Conservation (phyloP, 768 basidiomycete genomes). For the Russula sp. region DNA sequence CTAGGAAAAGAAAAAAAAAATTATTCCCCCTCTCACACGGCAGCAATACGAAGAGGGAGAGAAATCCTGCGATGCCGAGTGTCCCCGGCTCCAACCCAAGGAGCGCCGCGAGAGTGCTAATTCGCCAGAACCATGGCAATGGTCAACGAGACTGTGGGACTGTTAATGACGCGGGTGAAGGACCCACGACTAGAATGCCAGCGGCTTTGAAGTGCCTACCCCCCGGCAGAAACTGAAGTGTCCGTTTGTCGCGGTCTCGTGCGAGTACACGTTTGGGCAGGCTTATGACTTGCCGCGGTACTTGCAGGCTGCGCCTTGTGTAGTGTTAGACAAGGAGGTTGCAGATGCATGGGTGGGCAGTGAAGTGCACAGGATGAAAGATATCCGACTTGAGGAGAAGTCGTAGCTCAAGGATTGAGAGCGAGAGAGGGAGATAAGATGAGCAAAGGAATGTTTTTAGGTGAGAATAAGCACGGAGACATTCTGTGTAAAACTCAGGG, state of each 20-base stretch:
- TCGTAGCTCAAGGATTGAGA: slow-evolving; percentile 34
- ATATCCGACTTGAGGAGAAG: too few relatives aligned
- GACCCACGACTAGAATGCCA: slow-evolving; percentile 35
- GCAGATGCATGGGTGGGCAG: slow-evolving; percentile 17
- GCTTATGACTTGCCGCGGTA: slow-evolving; percentile 87
- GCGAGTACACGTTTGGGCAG: slow-evolving; percentile 69
- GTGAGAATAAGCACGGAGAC: too few relatives aligned
- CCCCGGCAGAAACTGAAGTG: background rate
- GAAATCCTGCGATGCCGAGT: too few relatives aligned
- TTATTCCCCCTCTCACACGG: too few relatives aligned
- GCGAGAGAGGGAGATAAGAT: background rate
- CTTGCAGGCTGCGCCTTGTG: slow-evolving; percentile 56
- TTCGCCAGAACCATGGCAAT: too few relatives aligned
- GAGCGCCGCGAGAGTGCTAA: too few relatives aligned
- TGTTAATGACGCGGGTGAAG: slow-evolving; percentile 46
- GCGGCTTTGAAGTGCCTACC: slow-evolving; percentile 46
- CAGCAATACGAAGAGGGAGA: too few relatives aligned
- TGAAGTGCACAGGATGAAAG: too few relatives aligned
- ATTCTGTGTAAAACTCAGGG: too few relatives aligned
- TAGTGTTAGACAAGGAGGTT: slow-evolving; percentile 52
- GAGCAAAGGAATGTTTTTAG: background rate
- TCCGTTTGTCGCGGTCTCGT: slow-evolving; percentile 27
- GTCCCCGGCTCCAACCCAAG: background rate
- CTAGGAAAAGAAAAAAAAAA: too few relatives aligned
- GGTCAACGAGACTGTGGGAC: too few relatives aligned